Percentiles rank a stretch among this genome's conserved stretches.
Evolutionary conservation across 179 eudicot species (phyloP).

Genomic region (Beta corolliflora): DNA sequence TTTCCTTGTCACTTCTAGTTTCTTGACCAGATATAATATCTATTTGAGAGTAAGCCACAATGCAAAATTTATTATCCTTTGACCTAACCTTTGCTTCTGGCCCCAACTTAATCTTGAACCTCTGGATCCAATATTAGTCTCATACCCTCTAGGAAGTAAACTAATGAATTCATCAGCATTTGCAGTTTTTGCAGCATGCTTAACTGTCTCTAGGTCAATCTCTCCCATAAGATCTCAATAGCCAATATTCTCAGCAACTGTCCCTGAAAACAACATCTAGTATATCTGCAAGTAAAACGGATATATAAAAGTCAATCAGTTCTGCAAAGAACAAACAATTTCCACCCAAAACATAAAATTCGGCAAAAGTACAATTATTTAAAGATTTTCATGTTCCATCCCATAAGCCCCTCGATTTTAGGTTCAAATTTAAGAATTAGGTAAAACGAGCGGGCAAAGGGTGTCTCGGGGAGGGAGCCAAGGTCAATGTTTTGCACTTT

Average conservation of each 20-base stretch:
- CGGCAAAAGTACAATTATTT: no score
- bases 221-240: slow-evolving; percentile 68
- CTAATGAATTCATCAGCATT: slow-evolving; percentile 90
- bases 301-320: not conserved
- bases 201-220: slow-evolving; percentile 76
- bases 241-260: slow-evolving; percentile 90
- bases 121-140: slow-evolving; percentile 78
- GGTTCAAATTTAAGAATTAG: no score
- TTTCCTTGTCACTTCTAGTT: not conserved
- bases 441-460: no score
- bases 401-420: no score
- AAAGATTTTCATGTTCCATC: no score
- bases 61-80: not conserved
- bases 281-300: slow-evolving; percentile 19
- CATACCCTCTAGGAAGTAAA: slow-evolving; percentile 67
- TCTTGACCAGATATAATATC: not conserved
- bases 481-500: no score
- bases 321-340: no score
- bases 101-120: slow-evolving; percentile 94
- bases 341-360: no score
- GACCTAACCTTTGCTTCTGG: slow-evolving; percentile 86
- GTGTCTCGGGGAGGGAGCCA: no score
- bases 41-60: slow-evolving; percentile 2
- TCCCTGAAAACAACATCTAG: slow-evolving; percentile 88
- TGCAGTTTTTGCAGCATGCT: slow-evolving; percentile 77